A percentile compares a stretch with the other conserved stretches of the same genome.
These are phyloP conservation scores for Dimargaris cristalligena DNA, from an alignment of 192 early-diverging fungal species.

Conservation along the genomic window DNA sequence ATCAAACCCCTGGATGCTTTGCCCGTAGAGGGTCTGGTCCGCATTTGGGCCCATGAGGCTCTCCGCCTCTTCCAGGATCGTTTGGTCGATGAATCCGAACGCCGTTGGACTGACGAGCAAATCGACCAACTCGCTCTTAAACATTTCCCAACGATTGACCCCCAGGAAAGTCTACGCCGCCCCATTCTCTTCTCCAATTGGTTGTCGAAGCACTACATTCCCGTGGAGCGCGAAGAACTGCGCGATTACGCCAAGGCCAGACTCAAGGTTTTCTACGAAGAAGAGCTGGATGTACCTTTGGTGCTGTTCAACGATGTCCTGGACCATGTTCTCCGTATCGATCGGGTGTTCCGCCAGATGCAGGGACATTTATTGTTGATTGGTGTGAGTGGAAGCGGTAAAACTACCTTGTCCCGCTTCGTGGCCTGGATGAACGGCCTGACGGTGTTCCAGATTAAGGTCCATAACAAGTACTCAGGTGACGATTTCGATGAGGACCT, in stretches of 20 bases:
- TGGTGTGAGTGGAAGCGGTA: constrained; percentile 92
- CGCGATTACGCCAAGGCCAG: constrained; percentile 87
- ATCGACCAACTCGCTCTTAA: constrained; percentile 67
- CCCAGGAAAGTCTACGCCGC: constrained; percentile 47
- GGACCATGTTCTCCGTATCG: constrained; percentile 94
- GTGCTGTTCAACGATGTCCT: constrained; percentile 96
- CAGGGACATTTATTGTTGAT: constrained; percentile 98
- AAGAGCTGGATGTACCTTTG: constrained; percentile 93
- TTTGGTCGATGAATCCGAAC: constrained; percentile 72
- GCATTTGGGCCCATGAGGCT: constrained; percentile 97
- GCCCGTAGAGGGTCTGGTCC: constrained; percentile 68
- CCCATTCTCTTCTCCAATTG: constrained; percentile 98
- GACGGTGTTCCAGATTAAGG: constrained; percentile 89
- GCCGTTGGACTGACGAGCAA: constrained; percentile 75
- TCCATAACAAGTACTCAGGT: constrained; percentile 90
- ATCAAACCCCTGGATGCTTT: constrained; percentile 69
- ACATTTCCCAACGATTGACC: constrained; percentile 77
- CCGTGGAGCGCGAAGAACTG: constrained; percentile 74
- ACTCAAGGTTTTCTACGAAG: constrained; percentile 96
- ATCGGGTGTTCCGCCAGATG: constrained; percentile 92
- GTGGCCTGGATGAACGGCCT: constrained; percentile 99
- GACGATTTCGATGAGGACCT: constrained; percentile 99
- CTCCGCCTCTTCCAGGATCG: constrained; percentile 97
- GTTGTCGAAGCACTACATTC: constrained; percentile 83
- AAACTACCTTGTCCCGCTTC: constrained; percentile 95